Conservation (phyloP, 2,329 filamentous ascomycete species). For the Coleophoma cylindrospora region DNA sequence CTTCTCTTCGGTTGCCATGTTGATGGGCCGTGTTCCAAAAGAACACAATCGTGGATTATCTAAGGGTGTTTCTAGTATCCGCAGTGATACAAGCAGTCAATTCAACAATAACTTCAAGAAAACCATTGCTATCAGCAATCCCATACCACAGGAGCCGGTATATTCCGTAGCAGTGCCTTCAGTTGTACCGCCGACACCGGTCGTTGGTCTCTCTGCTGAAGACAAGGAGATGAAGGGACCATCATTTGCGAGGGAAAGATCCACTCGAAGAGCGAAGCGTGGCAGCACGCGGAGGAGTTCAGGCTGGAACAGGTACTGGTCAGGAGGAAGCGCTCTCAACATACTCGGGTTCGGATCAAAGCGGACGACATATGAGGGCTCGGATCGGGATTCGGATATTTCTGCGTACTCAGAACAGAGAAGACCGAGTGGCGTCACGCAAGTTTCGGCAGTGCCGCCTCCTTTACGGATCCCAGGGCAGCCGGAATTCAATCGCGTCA, state of each 20-base stretch:
- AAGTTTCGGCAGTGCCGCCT: constrained; percentile 66
- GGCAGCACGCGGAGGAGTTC: constrained; percentile 54
- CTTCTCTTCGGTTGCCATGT: constrained; percentile 58
- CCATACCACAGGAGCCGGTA: constrained; percentile 42
- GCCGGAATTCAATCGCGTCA: constrained; percentile 54
- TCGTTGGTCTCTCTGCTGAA: constrained; percentile 15
- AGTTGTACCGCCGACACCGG: not conserved
- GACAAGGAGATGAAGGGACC: constrained; percentile 26
- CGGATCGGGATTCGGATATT: constrained; percentile 32
- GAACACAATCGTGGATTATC: constrained; percentile 37
- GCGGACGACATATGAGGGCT: constrained; percentile 43
- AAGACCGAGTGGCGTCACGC: constrained; percentile 43
- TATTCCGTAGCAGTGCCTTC: not conserved
- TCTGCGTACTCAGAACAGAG: constrained; percentile 47
- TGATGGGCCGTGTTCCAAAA: constrained; percentile 52
- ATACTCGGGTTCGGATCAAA: constrained; percentile 54
- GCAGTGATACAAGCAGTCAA: constrained; percentile 50
- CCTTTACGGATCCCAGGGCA: constrained; percentile 60
- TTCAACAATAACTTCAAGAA: constrained; percentile 60
- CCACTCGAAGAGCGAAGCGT: constrained; percentile 19
- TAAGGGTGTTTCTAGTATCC: constrained; percentile 51
- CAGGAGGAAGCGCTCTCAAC: constrained; percentile 64
- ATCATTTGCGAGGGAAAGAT: constrained; percentile 29
- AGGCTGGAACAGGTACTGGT: constrained; percentile 76
- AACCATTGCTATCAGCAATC: constrained; percentile 54